These are phyloP conservation scores for Suillus bovinus DNA, from an alignment of 768 basidiomycete species.

Conservation along the genomic window DNA sequence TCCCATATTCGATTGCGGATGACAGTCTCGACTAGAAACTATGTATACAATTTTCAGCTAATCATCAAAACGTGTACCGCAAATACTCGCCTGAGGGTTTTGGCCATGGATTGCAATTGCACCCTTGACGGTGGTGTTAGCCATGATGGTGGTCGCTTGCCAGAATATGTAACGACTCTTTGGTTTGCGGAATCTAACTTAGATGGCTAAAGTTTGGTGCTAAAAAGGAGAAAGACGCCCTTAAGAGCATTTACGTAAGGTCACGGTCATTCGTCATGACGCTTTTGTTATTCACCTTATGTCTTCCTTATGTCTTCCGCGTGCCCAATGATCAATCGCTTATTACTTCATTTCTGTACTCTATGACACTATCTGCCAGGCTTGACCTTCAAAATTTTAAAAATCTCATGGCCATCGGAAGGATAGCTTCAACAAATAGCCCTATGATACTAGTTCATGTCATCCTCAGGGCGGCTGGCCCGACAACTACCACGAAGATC, in stretches of 20 bases:
- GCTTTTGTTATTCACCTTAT: not conserved
- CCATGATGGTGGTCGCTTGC: constrained; percentile 52
- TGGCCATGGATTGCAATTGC: constrained; percentile 93
- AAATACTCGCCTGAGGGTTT: constrained; percentile 82
- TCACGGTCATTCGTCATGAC: not conserved
- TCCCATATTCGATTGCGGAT: constrained; percentile 97
- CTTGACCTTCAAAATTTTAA: not conserved
- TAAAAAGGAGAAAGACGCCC: not conserved
- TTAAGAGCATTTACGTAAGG: not conserved
- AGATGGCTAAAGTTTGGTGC: not conserved
- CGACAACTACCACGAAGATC: not conserved
- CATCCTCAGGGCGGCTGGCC: not conserved
- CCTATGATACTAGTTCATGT: not conserved
- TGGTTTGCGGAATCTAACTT: not conserved
- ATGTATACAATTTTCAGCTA: constrained; percentile 26
- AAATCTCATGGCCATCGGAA: not conserved
- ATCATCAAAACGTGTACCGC: not conserved
- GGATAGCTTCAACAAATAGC: not conserved
- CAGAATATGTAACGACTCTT: not conserved
- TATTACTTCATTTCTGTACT: not conserved
- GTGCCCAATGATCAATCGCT: not conserved
- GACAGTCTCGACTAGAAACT: constrained; percentile 95
- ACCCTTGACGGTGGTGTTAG: constrained; percentile 88
- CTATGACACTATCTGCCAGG: not conserved
- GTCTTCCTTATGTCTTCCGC: not conserved